phyloP scores from a whole-genome alignment of 1,284 basidiomycete genomes.

The Marasmius fiardii region DNA sequence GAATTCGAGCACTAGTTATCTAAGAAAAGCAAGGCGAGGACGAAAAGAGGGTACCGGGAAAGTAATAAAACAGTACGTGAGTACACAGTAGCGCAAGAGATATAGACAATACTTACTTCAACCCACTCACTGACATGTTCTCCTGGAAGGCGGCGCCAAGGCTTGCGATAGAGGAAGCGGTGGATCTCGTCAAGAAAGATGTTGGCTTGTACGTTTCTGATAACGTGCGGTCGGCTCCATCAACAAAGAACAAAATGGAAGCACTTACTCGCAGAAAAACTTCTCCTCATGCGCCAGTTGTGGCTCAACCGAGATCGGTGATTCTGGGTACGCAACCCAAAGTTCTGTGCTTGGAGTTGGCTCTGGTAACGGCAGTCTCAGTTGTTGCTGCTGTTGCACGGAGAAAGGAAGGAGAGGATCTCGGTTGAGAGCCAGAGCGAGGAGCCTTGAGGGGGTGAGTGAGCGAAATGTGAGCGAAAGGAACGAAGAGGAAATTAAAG shows the following conservation, averaged over 20 bases:
- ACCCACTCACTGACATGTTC: background rate
- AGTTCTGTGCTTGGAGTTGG: background rate
- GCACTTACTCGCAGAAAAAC: constrained; percentile 1
- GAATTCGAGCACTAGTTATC: background rate
- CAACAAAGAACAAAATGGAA: background rate
- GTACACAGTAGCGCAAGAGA: no score
- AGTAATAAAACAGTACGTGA: no score
- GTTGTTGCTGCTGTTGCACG: no score
- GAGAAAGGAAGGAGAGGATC: background rate
- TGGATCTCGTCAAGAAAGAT: constrained; percentile 1
- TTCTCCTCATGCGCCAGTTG: background rate
- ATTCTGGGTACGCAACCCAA: background rate
- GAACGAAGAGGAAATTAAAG: background rate
- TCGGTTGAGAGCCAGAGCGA: background rate
- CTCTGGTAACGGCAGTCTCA: background rate
- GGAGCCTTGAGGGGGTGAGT: background rate
- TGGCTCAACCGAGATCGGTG: background rate
- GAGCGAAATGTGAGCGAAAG: background rate
- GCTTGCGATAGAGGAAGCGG: background rate
- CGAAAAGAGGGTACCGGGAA: no score
- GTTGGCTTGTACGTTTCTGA: background rate
- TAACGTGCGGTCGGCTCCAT: background rate
- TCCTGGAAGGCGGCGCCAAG: background rate
- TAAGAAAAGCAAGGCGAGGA: no score
- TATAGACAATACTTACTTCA: no score